Evolutionary conservation across 352 stramenopile genomes (phyloP).

Genomic region (Globisporangium splendens): DNA sequence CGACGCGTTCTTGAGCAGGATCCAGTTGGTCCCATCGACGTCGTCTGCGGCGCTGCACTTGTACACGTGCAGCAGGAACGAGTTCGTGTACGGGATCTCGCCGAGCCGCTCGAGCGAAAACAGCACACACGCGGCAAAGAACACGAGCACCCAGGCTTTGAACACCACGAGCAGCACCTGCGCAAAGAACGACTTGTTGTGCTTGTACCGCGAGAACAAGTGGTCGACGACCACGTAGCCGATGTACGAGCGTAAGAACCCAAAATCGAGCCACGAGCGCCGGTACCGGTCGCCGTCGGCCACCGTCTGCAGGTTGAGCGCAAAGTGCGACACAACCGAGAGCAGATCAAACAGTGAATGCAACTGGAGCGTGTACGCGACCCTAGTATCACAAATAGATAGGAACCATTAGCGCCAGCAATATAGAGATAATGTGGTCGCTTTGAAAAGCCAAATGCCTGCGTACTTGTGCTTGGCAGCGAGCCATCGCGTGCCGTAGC

Average conservation of each 20-base stretch:
- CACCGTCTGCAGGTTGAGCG: conserved; percentile 72
- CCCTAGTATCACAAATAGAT: conserved; percentile 23
- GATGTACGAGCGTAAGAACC: conserved; percentile 84
- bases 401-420: not conserved
- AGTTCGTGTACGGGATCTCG: conserved; percentile 78
- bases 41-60: conserved; percentile 46
- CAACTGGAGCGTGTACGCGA: conserved; percentile 55
- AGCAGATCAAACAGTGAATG: conserved; percentile 81
- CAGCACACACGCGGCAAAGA: conserved; percentile 77
- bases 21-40: conserved; percentile 32
- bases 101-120: conserved; percentile 84
- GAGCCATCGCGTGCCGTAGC: conserved; percentile 73
- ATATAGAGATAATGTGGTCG: too few relatives aligned
- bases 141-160: conserved; percentile 74
- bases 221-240: conserved; percentile 75
- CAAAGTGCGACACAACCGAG: conserved; percentile 81
- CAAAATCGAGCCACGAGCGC: conserved; percentile 85
- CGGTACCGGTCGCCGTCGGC: conserved; percentile 38
- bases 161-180: conserved; percentile 76
- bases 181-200: conserved; percentile 75
- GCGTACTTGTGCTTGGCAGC: conserved; percentile 81
- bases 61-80: conserved; percentile 84
- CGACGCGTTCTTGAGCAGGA: conserved; percentile 50
- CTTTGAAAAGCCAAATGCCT: too few relatives aligned
- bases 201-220: conserved; percentile 59